Percentiles rank a stretch among this genome's conserved stretches.
phyloP scores from a whole-genome alignment of 2,329 filamentous ascomycete species.

The Alternaria incomplexa region DNA sequence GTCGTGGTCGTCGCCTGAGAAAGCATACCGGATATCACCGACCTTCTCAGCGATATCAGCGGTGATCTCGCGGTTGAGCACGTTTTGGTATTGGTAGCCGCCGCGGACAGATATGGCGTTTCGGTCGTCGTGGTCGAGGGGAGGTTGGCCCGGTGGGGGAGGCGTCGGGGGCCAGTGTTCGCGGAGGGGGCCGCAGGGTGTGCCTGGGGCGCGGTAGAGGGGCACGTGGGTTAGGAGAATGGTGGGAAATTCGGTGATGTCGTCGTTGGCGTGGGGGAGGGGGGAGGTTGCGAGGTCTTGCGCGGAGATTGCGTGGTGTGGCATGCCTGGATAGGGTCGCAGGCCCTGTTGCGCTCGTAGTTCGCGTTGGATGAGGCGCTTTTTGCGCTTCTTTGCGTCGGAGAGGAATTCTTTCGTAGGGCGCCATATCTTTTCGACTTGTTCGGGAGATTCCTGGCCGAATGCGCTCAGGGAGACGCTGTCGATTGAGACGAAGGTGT shows the following conservation, averaged over 20 bases:
- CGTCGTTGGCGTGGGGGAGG: slow-evolving; percentile 47
- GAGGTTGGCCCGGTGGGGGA: slow-evolving; percentile 64
- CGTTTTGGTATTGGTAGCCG: slow-evolving; percentile 97
- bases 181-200: slow-evolving; percentile 84
- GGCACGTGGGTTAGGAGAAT: slow-evolving; percentile 92
- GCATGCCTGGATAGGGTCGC: slow-evolving; percentile 61
- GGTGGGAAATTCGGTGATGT: slow-evolving; percentile 75
- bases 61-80: slow-evolving; percentile 79
- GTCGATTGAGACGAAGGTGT: slow-evolving; percentile 93
- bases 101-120: slow-evolving; percentile 78
- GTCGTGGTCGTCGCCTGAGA: slow-evolving; percentile 97
- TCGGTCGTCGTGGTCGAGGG: slow-evolving; percentile 67
- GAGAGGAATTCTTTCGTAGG: slow-evolving; percentile 80
- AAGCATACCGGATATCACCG: slow-evolving; percentile 83
- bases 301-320: slow-evolving; percentile 66
- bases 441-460: slow-evolving; percentile 59
- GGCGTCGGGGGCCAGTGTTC: slow-evolving; percentile 80
- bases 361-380: slow-evolving; percentile 71
- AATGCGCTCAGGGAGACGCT: slow-evolving; percentile 83
- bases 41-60: slow-evolving; percentile 76
- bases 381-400: slow-evolving; percentile 67
- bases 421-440: slow-evolving; percentile 69
- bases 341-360: slow-evolving; percentile 69
- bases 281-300: slow-evolving; percentile 45
- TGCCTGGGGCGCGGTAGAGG: slow-evolving; percentile 79